Evolutionary conservation across 2,329 filamentous ascomycete species (phyloP).

Genomic region (Colletotrichum lupini): DNA sequence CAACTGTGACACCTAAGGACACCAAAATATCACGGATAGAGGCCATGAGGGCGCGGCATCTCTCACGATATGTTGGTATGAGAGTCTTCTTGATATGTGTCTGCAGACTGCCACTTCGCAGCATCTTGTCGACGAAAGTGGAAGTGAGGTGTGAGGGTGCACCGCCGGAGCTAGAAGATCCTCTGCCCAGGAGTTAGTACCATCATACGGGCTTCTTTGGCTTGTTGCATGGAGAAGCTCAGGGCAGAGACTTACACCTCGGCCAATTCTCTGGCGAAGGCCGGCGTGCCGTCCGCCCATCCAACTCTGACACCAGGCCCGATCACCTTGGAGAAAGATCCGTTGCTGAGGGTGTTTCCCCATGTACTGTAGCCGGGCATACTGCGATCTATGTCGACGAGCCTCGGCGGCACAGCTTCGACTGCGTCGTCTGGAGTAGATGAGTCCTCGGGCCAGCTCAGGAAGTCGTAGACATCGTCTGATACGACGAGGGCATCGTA

Average conservation of each 20-base stretch:
- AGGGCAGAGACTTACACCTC: slow-evolving; percentile 55
- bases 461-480: slow-evolving; percentile 94
- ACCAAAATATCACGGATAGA: slow-evolving; percentile 36
- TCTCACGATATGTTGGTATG: slow-evolving; percentile 36
- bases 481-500: slow-evolving; percentile 84
- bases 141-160: slow-evolving; percentile 41
- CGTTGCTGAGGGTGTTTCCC: slow-evolving; percentile 86
- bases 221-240: no score
- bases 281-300: slow-evolving; percentile 80
- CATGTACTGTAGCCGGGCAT: slow-evolving; percentile 69
- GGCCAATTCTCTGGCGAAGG: slow-evolving; percentile 61
- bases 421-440: slow-evolving; percentile 45
- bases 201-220: background rate
- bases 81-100: slow-evolving; percentile 36
- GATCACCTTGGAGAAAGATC: slow-evolving; percentile 90
- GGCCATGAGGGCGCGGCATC: slow-evolving; percentile 36
- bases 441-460: slow-evolving; percentile 72
- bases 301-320: slow-evolving; percentile 85
- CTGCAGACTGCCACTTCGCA: slow-evolving; percentile 35
- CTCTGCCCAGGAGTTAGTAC: background rate
- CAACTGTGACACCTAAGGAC: slow-evolving; percentile 10
- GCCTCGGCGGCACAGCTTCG: slow-evolving; percentile 70
- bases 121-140: slow-evolving; percentile 35
- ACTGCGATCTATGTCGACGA: slow-evolving; percentile 81
- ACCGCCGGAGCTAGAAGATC: slow-evolving; percentile 13